phyloP scores from a whole-genome alignment of 2,329 filamentous ascomycete species.

The Fusarium fujikuroi region DNA sequence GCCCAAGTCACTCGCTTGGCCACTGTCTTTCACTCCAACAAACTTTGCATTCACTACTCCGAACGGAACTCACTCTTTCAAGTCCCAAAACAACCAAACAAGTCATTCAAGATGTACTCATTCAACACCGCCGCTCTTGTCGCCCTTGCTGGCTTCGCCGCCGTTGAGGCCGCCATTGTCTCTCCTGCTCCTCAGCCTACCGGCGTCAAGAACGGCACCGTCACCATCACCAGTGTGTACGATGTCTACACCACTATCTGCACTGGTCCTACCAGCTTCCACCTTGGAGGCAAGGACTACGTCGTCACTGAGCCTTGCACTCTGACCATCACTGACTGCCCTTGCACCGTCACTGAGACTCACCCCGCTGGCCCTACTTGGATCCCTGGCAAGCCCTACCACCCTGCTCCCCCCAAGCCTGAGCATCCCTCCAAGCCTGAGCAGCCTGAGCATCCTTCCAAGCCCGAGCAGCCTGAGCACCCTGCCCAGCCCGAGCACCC shows the following conservation, averaged over 20 bases:
- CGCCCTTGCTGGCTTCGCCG: constrained; percentile 39
- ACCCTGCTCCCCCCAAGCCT: constrained; percentile 2
- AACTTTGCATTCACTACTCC: constrained; percentile 10
- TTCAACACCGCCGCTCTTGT: constrained; percentile 41
- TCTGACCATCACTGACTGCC: constrained; percentile 66
- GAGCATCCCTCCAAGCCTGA: constrained; percentile 1
- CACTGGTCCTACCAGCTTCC: constrained; percentile 61
- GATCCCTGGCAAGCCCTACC: constrained; percentile 12
- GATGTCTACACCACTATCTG: constrained; percentile 54
- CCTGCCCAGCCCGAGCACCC: constrained; percentile 1
- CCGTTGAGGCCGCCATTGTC: constrained; percentile 30
- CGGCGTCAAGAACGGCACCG: constrained; percentile 39
- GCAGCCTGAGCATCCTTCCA: constrained; percentile 1
- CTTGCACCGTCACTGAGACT: constrained; percentile 58
- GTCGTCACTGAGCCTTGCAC: constrained; percentile 64
- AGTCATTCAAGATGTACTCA: constrained; percentile 43
- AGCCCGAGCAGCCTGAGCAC: not conserved
- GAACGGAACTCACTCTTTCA: constrained; percentile 12
- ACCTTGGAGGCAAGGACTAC: constrained; percentile 62
- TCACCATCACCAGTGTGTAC: constrained; percentile 51
- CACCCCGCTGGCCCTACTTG: constrained; percentile 36
- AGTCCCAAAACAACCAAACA: constrained; percentile 15
- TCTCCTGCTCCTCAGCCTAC: constrained; percentile 16
- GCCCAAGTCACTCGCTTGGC: constrained; percentile 43
- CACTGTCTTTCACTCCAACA: constrained; percentile 17